Base-by-base conservation (phyloP, 2,329 filamentous ascomycete genomes). In the Colletotrichum cereale region DNA sequence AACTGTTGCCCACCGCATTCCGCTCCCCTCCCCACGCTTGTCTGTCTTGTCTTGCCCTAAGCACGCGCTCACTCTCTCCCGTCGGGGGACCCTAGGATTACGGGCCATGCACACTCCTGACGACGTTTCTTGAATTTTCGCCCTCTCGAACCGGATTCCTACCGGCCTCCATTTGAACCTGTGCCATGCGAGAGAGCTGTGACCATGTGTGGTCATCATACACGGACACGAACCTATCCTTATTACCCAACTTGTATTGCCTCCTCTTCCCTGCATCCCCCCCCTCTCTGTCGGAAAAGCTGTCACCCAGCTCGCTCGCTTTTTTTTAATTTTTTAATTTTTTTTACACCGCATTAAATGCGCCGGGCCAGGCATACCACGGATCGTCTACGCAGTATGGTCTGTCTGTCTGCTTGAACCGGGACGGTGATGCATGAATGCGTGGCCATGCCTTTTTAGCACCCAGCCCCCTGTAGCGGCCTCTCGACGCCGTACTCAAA, bases 401-500 rank as follows among this genome's bases (percentile, higher is more conserved):
- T 47, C 42, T 42, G 40, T 21, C 40, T 21, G 77, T 77, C 75
- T 80, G 79, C 78, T 79, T 77, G 77, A 79, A 21, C 52, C 52
- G 48, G 53, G 64, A 65, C 42, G 75, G 77, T 79, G 78, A 84
- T 85, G 84, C 84, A 85, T 80, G 82, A 80, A 80, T 83, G 83
- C 81, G 83, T 84, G 82, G 81, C 80, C 78, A 79, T 81, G 79
- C 76, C 78, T 79, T 79, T 77, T 78, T 76, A 77, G 79, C 80
- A 77, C 76, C 79, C 79, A 79, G 77, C 57, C 50, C 50, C 52
- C 31, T n/a, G 55, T 58, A 47, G 68, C 34, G 16, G 34, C 52
- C 78, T 80, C 76, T 77, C 77, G 78, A 79, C 77, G 76, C 79
- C 80, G 77, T 77, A 76, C 74, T 71, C 68, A 76, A 74, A 77